Base-by-base conservation (phyloP, 1,139 yeast genomes). In the Suhomyces anneliseae region DNA sequence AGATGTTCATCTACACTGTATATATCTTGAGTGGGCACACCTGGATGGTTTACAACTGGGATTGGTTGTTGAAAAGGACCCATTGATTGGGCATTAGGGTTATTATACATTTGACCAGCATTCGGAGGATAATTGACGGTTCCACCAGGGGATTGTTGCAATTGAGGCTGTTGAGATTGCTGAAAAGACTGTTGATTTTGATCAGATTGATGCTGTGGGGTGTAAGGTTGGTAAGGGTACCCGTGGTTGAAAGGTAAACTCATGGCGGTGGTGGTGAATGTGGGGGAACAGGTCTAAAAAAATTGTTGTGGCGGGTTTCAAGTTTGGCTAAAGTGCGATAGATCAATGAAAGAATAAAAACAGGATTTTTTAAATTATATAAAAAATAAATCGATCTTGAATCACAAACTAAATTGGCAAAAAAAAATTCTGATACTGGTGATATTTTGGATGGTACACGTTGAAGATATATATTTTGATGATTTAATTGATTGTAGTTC, bases 241-340 rank as follows among this genome's bases (percentile, higher is more conserved):
- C 45, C 38, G 38, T 46, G 50, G 44, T 53, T 53, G 38, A 48
- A 53, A 12, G 56, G 56, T 27, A 48, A 43, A 37, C 49, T 53
- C 56, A 53, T 53, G 43, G 47, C 27, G 34, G 14, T 29, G 32
- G 32, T 29, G 32, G 32, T 29, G 32, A 11, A 3, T 9, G 32
- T 29, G 32, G n/a, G 9, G 32, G 9, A 29, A 4, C n/a, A 11
- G 9, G n/a, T 29, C n/a, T 19, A 19, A 19, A 19, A 19, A 19
- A 19, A 4, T 19, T 19, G 24, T 19, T 19, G 24, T 19, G 24
- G 6, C 24, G 6, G 6, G 4, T 19, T 19, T 19, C 24, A 19
- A 19, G 24, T 19, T 19, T 19, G 24, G 24, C 6, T 19, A 4
- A 19, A 19, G 24, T 19, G 24, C 24, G 24, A 19, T 19, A 19